Percentiles rank a stretch among this genome's conserved stretches.
Conservation (phyloP, 495 filamentous ascomycete species). For the Xylaria longipes region DNA sequence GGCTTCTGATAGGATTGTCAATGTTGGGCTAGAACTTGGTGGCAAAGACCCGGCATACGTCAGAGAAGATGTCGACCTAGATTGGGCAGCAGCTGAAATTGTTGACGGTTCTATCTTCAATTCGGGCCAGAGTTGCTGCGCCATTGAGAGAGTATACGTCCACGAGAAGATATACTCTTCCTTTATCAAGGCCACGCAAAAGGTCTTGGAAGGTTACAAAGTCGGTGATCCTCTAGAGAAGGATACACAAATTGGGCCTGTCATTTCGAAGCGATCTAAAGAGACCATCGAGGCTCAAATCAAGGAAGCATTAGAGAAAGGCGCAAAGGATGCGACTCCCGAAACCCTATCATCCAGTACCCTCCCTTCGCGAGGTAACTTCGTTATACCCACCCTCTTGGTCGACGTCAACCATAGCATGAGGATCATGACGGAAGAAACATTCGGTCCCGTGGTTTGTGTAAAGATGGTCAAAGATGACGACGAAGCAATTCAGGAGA, state of each 20-base stretch:
- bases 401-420: conserved; percentile 84
- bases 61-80: conserved; percentile 81
- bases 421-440: conserved; percentile 93
- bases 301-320: conserved; percentile 81
- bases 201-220: conserved; percentile 85
- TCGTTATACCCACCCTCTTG: conserved; percentile 82
- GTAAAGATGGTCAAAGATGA: conserved; percentile 91
- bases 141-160: conserved; percentile 91
- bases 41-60: conserved; percentile 95
- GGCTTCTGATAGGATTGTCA: conserved; percentile 78
- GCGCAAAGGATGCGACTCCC: conserved; percentile 83
- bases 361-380: conserved; percentile 78
- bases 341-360: conserved; percentile 74
- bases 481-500: conserved; percentile 78
- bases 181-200: conserved; percentile 78
- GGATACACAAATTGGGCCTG: conserved; percentile 84
- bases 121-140: conserved; percentile 95
- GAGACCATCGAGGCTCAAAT: conserved; percentile 82
- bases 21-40: conserved; percentile 86
- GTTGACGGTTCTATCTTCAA: conserved; percentile 96
- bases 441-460: conserved; percentile 93
- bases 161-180: conserved; percentile 80
- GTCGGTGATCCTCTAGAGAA: conserved; percentile 84
- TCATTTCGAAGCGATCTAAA: conserved; percentile 78
- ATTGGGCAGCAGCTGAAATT: conserved; percentile 90